Conservation (phyloP, 139 green algal species). For the Chlorella sorokiniana region DNA sequence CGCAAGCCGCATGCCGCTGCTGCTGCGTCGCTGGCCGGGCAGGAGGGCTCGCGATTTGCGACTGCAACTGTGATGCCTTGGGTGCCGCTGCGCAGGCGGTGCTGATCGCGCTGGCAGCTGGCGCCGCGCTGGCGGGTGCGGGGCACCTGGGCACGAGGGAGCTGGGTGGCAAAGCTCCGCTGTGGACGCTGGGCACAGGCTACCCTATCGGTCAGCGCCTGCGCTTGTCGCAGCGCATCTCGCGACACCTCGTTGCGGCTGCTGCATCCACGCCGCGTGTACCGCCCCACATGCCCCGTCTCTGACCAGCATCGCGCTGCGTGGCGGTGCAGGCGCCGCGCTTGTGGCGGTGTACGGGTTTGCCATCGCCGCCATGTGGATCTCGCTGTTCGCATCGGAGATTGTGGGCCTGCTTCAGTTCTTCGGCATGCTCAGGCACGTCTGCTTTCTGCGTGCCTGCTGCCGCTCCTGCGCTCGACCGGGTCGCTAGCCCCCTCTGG, state of each 20-base stretch:
- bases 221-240: too few relatives aligned
- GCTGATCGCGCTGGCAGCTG: neutral
- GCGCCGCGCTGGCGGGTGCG: neutral
- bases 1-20: too few relatives aligned
- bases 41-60: too few relatives aligned
- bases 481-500: conserved; percentile 25
- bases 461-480: neutral
- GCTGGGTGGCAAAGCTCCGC: conserved; percentile 12
- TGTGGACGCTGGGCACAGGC: conserved; percentile 32
- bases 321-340: conserved; percentile 50
- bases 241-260: too few relatives aligned
- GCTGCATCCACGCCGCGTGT: too few relatives aligned
- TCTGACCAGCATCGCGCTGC: too few relatives aligned
- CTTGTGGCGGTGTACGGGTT: conserved; percentile 71
- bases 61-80: too few relatives aligned
- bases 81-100: neutral
- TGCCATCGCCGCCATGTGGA: conserved; percentile 84
- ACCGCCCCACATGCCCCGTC: too few relatives aligned
- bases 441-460: neutral
- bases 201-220: conserved; percentile 39
- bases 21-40: too few relatives aligned
- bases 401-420: conserved; percentile 77
- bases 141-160: neutral
- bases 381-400: conserved; percentile 65
- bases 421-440: conserved; percentile 57